Conservation (phyloP, 2,329 filamentous ascomycete species). For the Ophiostoma montium region DNA sequence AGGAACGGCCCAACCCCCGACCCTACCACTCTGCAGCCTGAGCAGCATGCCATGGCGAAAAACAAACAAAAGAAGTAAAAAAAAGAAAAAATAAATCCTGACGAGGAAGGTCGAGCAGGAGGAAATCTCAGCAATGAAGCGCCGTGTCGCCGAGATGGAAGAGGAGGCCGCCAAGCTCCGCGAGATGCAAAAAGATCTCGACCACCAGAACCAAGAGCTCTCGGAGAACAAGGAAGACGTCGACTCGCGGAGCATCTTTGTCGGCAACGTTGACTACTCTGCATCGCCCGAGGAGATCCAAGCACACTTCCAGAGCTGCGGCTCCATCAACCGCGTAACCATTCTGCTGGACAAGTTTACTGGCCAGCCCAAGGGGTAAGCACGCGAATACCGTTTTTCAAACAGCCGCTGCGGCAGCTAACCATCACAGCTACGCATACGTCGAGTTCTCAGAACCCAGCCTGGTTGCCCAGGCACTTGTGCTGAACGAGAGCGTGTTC, state of each 20-base stretch:
- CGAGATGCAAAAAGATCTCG: constrained; percentile 75
- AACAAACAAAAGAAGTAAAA: background rate
- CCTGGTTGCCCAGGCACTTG: constrained; percentile 81
- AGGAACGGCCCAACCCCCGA: background rate
- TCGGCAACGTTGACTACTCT: constrained; percentile 96
- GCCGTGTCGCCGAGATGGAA: constrained; percentile 78
- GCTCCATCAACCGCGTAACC: constrained; percentile 94
- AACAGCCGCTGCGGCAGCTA: background rate
- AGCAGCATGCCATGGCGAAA: no score
- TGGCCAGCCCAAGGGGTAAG: constrained; percentile 96
- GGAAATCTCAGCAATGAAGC: constrained; percentile 81
- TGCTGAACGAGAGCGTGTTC: constrained; percentile 93
- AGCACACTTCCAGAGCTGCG: constrained; percentile 93
- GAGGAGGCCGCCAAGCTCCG: constrained; percentile 74
- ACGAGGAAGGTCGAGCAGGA: constrained; percentile 30
- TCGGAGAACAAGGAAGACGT: constrained; percentile 92
- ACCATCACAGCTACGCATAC: constrained; percentile 75
- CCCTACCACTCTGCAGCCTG: background rate
- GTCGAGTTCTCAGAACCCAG: constrained; percentile 95
- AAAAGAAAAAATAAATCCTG: constrained; percentile 9
- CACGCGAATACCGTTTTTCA: no score
- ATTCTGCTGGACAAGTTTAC: constrained; percentile 97
- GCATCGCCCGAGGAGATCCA: constrained; percentile 96
- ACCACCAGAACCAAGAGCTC: constrained; percentile 70
- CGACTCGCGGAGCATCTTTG: constrained; percentile 90